Evolutionary conservation across 202 grass and related monocot species (phyloP), one percentile per base, ranked within the genome.

Genomic region (Digitaria exilis): DNA sequence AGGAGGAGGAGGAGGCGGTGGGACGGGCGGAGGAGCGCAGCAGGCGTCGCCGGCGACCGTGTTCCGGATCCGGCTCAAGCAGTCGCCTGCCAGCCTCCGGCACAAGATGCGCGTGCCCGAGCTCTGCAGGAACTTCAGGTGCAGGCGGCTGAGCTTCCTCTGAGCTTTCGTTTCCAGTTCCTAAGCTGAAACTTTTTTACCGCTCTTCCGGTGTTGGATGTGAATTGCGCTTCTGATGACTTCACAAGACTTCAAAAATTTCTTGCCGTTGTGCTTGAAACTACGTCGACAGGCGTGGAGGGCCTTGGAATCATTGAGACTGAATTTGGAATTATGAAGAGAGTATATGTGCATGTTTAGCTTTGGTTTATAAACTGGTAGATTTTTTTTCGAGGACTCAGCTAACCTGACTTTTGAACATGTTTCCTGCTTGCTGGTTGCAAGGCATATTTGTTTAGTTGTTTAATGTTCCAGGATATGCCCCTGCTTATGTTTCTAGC

Each of bases 71-170:
- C 79, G 93, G 59, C 96, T 99, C 75, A 96, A 96, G 91, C 96
- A 99, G 75, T 24, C 93, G 11, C 91, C 89, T 0, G 80, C 81
- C 3, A 94, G 93, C 86, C 89, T 99, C 75, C 80, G 84, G 29
- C 93, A 94, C 76, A 99, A 99, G 96, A 99, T 96, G 96, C 91
- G 80, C 61, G 93, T 99, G 71, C 93, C 96, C 1, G 91, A 99
- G 80, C 93, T 99, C 1, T 96, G 96, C 86, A 88, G 96, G 75
- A 94, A 99, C 72, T 99, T 99, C 91, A 99, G 93, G 96, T 98
- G 26, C 26, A 49, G n/a, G 43, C 34, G 65, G 9, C 64, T 79
- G 14, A 77, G 41, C n/a, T 42, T 60, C 21, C 51, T n/a, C 51
- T 62, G 41, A 21, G 71, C 49, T 76, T 30, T 26, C 2, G 46